Evolutionary conservation across 164 flowering plant genomes (phyloP), one percentile per base, ranked within the genome.

Genomic region (Stephania cephalantha): DNA sequence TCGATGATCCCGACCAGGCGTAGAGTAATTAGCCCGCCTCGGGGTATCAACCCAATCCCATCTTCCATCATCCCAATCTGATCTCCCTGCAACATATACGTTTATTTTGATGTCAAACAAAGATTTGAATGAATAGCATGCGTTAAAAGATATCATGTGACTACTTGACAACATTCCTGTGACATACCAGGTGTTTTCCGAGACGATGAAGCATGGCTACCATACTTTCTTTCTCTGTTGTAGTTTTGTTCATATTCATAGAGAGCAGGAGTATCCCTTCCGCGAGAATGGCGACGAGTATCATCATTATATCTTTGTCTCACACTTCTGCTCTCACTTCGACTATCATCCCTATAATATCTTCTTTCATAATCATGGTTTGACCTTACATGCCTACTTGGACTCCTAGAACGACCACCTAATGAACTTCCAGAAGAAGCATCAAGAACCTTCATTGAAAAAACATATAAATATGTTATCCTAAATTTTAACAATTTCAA

Each of bases 41-140:
- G 97, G 97, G 31, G 97, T 83, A 69, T 88, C 93, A 80, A 89
- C 91, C 97, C 97, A 92, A 80, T 92, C 98, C 92, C 92, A 92
- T 81, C 87, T 84, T 20, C 97, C 97, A 86, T 89, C 91, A 83
- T 90, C 97, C 95, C 98, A 91, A 25, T 89, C 94, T 78, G 94
- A 90, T 79, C 90, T 86, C 30, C 89, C 92, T 88, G 87, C 76
- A 84, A 71, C 29, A 74, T 30, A 22, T 52, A 5, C 48, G 46
- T 20, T n/a, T 25, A 71, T 48, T 52, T 6, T 7, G 3, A 75
- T 44, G 22, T 53, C 53, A 25, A 66, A 46, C 18, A 48, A 15
- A 13, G 48, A 1, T 18, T 6, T 61, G 20, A 58, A 58, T 58
- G 4, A 6, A 58, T 58, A 58, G 18, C 64, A 17, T 12, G 20